A percentile compares a stretch with the other conserved stretches of the same genome.
phyloP scores from a whole-genome alignment of 768 basidiomycete genomes.

The Trametes meyenii region DNA sequence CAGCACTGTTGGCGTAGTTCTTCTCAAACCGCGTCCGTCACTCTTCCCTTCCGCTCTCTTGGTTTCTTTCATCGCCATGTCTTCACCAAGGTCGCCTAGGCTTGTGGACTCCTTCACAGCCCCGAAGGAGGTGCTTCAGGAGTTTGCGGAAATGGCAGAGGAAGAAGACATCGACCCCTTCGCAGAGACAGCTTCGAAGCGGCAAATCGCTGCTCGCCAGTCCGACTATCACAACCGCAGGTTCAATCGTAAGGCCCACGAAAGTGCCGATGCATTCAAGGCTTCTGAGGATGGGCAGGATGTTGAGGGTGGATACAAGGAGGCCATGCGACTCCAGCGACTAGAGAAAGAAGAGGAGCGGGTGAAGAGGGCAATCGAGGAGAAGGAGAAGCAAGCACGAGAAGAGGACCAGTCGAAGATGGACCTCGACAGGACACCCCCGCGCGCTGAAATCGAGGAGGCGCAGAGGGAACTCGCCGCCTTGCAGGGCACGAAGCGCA shows the following conservation, averaged over 20 bases:
- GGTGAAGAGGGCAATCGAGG: conserved; percentile 83
- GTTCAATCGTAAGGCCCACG: conserved; percentile 81
- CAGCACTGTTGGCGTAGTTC: conserved; percentile 7
- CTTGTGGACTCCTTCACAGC: conserved; percentile 91
- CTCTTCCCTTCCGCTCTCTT: conserved; percentile 1
- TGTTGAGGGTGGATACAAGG: conserved; percentile 89
- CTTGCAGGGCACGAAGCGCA: conserved; percentile 61
- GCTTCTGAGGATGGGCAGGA: conserved; percentile 67
- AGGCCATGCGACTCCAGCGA: conserved; percentile 89
- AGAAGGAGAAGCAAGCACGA: conserved; percentile 78
- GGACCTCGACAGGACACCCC: conserved; percentile 92
- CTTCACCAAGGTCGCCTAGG: conserved; percentile 44
- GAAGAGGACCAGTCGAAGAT: conserved; percentile 76
- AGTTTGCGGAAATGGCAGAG: conserved; percentile 92
- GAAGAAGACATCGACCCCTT: conserved; percentile 92
- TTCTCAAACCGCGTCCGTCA: conserved; percentile 5
- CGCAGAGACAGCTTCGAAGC: conserved; percentile 89
- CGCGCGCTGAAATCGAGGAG: conserved; percentile 74
- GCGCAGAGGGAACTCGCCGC: conserved; percentile 71
- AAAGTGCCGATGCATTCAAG: conserved; percentile 79
- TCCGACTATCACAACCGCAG: conserved; percentile 94
- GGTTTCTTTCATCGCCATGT: conserved; percentile 28
- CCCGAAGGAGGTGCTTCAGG: conserved; percentile 90
- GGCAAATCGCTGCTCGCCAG: conserved; percentile 92
- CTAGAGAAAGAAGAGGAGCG: conserved; percentile 92